Evolutionary conservation across 1,284 basidiomycete genomes (phyloP), one percentile per base, ranked within the genome.

Genomic region (Athelia psychrophila): DNA sequence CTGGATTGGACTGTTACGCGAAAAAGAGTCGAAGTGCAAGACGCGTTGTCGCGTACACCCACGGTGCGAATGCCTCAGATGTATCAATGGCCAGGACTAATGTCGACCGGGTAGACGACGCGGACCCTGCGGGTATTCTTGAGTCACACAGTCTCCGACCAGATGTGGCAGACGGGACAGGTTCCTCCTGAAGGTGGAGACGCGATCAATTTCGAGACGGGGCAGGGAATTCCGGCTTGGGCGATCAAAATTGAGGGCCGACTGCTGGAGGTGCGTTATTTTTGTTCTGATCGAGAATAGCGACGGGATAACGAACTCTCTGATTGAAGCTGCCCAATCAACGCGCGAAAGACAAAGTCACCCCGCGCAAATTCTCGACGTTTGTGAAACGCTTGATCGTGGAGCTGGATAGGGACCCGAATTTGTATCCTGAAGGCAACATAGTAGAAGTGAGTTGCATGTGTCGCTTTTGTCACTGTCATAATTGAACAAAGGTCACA

Each of bases 1-100:
- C 77, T 98, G 10, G 95, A 98, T 70, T 98, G 96, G 96, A 96
- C 93, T 4, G 86, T 97, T 71, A 85, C 86, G 59, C 78, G 96
- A 58, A 97, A 97, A 69, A 85, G 83, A 58, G 89, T 91, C 12
- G 96, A 98, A 65, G 84, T 96, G 40, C 88, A 91, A 63, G 94
- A 97, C 66, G 83, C 91, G 19, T 65, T 94, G 44, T 72, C 75
- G 23, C 74, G 82, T 46, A 79, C 75, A 42, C 81, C 82, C 19
- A 77, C 79, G 1, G 83, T 87, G 61, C 54, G 82, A 70, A 0
- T 10, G 13, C 27, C n/a, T 32, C 23, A 32, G 44, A 18, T 23
- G 16, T 25, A 27, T 44, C 40, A 48, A 48, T 51, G 46, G n/a
- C n/a, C n/a, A 48, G 15, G 35, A 32, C 30, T 19, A 38, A 48